Base-by-base conservation (phyloP, 129 eudicot species). In the Centella asiatica region DNA sequence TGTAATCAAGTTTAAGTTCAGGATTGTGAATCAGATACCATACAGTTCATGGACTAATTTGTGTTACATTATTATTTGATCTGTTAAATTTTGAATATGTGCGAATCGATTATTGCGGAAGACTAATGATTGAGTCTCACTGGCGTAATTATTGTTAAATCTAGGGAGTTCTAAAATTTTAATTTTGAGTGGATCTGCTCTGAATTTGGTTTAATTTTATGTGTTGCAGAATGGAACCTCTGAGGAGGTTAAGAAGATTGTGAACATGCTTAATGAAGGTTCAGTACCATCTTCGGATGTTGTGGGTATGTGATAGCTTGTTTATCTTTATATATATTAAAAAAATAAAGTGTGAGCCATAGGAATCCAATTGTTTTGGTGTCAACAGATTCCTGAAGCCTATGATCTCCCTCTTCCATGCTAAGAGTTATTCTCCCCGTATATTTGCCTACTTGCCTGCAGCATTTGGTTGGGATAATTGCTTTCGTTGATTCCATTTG, bases 181-280 rank as follows among this genome's bases (percentile, higher is more conserved):
- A 5, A 1, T 12, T 17, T 11, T 34, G 17, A 10, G 64, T 57
- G 57, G 46, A 56, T n/a, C 65, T 74, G 23, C 48, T 72, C 29
- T 51, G 28, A 7, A 10, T 3, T 58, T 33, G 36, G n/a, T 17
- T 27, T 72, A 26, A 55, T 75, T 27, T 66, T 20, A 0, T 64
- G 27, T 9, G 31, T 22, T 64, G 72, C 62, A 90, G 97, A 90
- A 90, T 60, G 97, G 97, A 57, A 90, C 93, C 36, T n/a, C 77
- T 2, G 95, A 79, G 20, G 95, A 90, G 65, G 89, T 90, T 80
- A 86, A 90, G 83, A 90, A 90, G 80, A 83, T 90, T 14, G 86
- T 90, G 15, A 25, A 83, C 6, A 81, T 84, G 4, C 89, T 90
- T 49, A 90, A 90, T 77, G 84, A 73, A 20, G 97, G 85, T 62